Evolutionary conservation across 1,284 basidiomycete species (phyloP).

Genomic region (Volvariella surrecta): DNA sequence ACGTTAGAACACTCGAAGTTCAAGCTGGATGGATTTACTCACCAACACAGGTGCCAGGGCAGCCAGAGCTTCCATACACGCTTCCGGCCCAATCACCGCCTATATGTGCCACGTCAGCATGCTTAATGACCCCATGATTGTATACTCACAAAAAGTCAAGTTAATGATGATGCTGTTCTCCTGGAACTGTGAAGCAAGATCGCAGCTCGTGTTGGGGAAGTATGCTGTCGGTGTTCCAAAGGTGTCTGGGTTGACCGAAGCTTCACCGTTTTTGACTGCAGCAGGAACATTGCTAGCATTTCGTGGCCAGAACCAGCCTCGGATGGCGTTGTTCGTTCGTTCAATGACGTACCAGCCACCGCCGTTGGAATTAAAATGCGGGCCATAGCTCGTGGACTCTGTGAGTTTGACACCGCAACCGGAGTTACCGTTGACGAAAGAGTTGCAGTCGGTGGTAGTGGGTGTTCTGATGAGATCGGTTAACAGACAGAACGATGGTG

Average conservation of each 20-base stretch:
- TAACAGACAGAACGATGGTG: slow-evolving; percentile 1
- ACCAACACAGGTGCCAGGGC: not conserved
- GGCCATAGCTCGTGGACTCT: slow-evolving; percentile 32
- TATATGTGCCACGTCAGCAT: slow-evolving; percentile 8
- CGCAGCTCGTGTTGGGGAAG: slow-evolving; percentile 32
- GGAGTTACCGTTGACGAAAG: slow-evolving; percentile 35
- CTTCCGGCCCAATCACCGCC: slow-evolving; percentile 30
- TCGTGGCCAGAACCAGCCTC: slow-evolving; percentile 12
- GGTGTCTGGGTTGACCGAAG: slow-evolving; percentile 16
- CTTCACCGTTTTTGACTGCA: slow-evolving; percentile 14
- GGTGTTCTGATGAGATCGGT: not conserved
- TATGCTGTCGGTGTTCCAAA: slow-evolving; percentile 32
- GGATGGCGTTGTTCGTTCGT: slow-evolving; percentile 10
- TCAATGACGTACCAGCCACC: slow-evolving; percentile 37
- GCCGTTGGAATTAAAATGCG: slow-evolving; percentile 38
- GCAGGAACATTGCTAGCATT: slow-evolving; percentile 5
- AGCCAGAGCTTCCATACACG: not conserved
- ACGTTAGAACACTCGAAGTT: not conserved
- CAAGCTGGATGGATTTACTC: not conserved
- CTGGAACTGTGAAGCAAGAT: slow-evolving; percentile 30
- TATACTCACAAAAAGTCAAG: slow-evolving; percentile 26
- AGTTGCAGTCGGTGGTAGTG: slow-evolving; percentile 25
- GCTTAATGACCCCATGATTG: slow-evolving; percentile 9
- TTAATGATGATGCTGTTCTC: slow-evolving; percentile 42
- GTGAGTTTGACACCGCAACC: slow-evolving; percentile 46